Base-by-base conservation (phyloP, 2,329 filamentous ascomycete species). In the Paraconiothyrium brasiliense region DNA sequence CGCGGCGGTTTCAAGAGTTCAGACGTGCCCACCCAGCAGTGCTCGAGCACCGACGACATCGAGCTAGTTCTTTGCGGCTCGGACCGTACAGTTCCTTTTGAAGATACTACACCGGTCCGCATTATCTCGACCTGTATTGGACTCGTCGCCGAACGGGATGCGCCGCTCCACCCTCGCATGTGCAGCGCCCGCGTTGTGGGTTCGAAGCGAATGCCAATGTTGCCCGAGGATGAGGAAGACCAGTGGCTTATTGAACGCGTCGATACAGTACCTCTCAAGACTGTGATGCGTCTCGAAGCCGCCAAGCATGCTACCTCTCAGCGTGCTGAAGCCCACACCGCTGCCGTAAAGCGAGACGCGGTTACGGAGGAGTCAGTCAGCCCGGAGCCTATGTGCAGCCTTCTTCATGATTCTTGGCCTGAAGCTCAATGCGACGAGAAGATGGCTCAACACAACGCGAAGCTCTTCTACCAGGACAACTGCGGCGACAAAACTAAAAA, bases 11-110 rank as follows among this genome's bases (percentile, higher is more conserved):
- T 61, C 61, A 55, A 62, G 10, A 59, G 56, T 9, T 24, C 63
- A 2, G 27, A 67, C 14, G 63, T 67, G 27, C 41, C 61, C 10
- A 67, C 69, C 16, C 54, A 61, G 13, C 47, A 59, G 34, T 75
- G 72, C 58, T 52, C 50, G 27, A 63, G 64, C 46, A 62, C 54
- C 27, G 72, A 75, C 35, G 60, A 73, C 41, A 58, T 72, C 14
- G 72, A 75, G 59, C 58, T 74, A 14, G 66, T 72, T 4, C 59
- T 75, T 5, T 75, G 72, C 34, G 69, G 67, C 24, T 56, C 57
- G 13, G 52, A 54, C n/a, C 67, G 71, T 30, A 58, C 58, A 4
- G 52, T 59, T 10, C 43, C 54, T 2, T 13, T 47, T 32, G 61
- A 51, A 4, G 67, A 68, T 27, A 39, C 46, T 22, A 63, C 47